Base-by-base conservation (phyloP, 164 flowering plant genomes). In the Paratinospora sagittata region DNA sequence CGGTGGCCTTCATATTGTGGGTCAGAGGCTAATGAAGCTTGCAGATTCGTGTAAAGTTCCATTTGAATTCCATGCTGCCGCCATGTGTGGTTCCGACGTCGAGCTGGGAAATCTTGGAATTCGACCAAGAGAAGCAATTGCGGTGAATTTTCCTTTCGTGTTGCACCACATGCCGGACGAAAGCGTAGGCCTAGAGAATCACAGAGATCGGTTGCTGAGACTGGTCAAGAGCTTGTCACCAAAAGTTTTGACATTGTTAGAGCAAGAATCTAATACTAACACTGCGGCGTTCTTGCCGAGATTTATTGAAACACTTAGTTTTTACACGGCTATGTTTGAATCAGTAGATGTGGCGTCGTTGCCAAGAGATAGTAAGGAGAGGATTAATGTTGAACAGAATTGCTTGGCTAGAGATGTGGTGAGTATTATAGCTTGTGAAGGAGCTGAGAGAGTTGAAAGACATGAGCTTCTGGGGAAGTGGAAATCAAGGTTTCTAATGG, bases 331-430 rank as follows among this genome's bases (percentile, higher is more conserved):
- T 13, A 78, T 92, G 39, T 92, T 92, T 64, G 97, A 92, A 52
- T 92, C 97, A 0, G 82, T 92, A 13, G 91, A 90, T 49, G 87
- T 78, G 45, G 74, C 78, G 55, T 19, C 21, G 5, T 79, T 88
- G 23, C 84, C 90, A n/a, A 82, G 95, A 73, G 88, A 88, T 2
- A 77, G 81, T 78, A 86, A 84, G 82, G 86, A 88, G 63, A 78
- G 97, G 55, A 87, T 90, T 67, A 86, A 77, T 68, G 87, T 87
- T 0, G 97, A 91, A 76, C 97, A 92, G 79, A 93, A 92, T 65
- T 92, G 95, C 71, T 70, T 91, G 70, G 95, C 95, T 0, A 81
- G 93, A 1, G 95, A 89, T 3, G 74, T 91, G 24, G 97, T 92
- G 30, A 91, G 90, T 78, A 73, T 90, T 0, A 78, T 91, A 72